Base-by-base conservation (phyloP, 2,329 filamentous ascomycete genomes). In the Aspergillus sp. region DNA sequence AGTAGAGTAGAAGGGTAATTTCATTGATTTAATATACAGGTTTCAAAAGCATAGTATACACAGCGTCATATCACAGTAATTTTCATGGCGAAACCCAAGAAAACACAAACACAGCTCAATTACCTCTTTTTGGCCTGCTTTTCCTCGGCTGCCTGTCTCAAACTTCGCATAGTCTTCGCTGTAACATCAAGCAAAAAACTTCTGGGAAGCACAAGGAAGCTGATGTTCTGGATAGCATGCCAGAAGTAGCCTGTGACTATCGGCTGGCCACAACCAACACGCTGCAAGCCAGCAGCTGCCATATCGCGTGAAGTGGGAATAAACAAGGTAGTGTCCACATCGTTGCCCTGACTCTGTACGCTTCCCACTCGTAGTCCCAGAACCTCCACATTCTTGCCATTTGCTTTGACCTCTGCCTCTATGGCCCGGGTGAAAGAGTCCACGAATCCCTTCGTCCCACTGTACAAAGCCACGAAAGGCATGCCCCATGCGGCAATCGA, bases 391-490 rank as follows among this genome's bases (percentile, higher is more conserved):
- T 66, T 54, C 5, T 55, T 44, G 2, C 57, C 56, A 31, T 70
- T 64, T 2, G 62, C 59, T 9, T 49, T 51, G 59, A 74, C 61
- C 54, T 80, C 77, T 5, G 66, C 60, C 1, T 54, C 48, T 8
- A 79, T 56, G 2, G 64, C 57, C 7, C 55, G 51, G 1, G 68
- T 69, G 45, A 72, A 70, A 0, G 63, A 57, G 37, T 66, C 62
- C 33, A 71, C 62, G 52, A 71, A 78, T 3, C 64, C 68, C 58
- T 79, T 79, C 26, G 67, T 61, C 0, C 62, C 65, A 7, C 65
- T 61, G 57, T 79, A 80, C 2, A 69, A 52, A 7, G 58, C 56
- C 2, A 78, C 48, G 47, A 73, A 73, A 0, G 78, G 78, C 9
- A 75, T 46, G 1, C 72, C 73, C 10, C 64, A 53, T 37, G 72